phyloP scores from a whole-genome alignment of 768 basidiomycete species.

The Tulasnella sp. region DNA sequence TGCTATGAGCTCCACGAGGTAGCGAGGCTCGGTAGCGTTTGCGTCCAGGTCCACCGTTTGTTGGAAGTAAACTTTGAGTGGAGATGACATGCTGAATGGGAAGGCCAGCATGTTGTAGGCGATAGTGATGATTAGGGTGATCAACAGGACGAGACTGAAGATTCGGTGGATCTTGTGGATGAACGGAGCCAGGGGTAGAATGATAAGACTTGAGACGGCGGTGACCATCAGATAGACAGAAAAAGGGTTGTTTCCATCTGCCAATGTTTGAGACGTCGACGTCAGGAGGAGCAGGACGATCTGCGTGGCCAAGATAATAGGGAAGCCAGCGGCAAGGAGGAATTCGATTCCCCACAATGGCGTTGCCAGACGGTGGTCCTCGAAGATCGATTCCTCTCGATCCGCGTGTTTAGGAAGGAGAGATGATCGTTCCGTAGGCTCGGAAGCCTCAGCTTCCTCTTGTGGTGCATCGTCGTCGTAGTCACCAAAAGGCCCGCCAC shows the following conservation, averaged over 20 bases:
- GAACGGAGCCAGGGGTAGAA: conserved; percentile 60
- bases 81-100: conserved; percentile 55
- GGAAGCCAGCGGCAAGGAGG: conserved; percentile 45
- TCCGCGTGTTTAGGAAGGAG: conserved; percentile 32
- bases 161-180: conserved; percentile 42
- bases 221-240: conserved; percentile 46
- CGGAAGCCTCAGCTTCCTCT: not conserved
- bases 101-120: conserved; percentile 41
- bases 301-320: conserved; percentile 48
- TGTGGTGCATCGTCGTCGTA: conserved; percentile 7
- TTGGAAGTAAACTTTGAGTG: conserved; percentile 64
- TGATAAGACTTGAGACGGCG: conserved; percentile 42
- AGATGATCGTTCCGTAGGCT: conserved; percentile 50
- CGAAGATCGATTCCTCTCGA: not conserved
- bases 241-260: conserved; percentile 50
- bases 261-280: conserved; percentile 49
- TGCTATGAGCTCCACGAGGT: conserved; percentile 27
- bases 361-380: conserved; percentile 25
- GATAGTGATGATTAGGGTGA: conserved; percentile 38
- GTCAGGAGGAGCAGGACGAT: conserved; percentile 41
- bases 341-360: conserved; percentile 57
- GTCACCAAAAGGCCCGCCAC: not conserved
- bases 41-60: conserved; percentile 46
- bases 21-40: conserved; percentile 20
- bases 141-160: conserved; percentile 34